phyloP scores from a whole-genome alignment of 441 rosid species.

The Arabidopsis lyrata region DNA sequence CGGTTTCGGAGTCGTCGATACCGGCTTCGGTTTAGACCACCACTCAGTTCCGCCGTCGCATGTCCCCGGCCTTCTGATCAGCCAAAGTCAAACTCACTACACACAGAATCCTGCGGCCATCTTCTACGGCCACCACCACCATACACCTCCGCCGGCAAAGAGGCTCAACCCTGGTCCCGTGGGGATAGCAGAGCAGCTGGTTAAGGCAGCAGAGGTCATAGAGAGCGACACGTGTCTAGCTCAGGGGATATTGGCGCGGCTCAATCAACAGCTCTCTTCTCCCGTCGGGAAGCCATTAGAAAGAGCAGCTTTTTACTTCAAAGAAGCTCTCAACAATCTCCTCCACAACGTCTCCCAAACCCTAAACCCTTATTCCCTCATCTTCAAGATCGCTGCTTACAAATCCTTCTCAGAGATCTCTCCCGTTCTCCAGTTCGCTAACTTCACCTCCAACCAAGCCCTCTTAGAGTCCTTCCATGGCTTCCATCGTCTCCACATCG shows the following conservation, averaged over 20 bases:
- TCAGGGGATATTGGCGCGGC: conserved; percentile 99
- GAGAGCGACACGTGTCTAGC: conserved; percentile 73
- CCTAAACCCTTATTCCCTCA: conserved; percentile 52
- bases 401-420: conserved; percentile 76
- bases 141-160: conserved; percentile 53
- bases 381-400: conserved; percentile 75
- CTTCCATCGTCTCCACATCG: conserved; percentile 55
- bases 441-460: conserved; percentile 75
- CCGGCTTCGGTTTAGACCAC: conserved; percentile 53
- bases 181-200: conserved; percentile 59
- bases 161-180: conserved; percentile 52
- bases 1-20: conserved; percentile 61
- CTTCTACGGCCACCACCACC: conserved; percentile 54
- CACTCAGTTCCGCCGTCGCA: conserved; percentile 46
- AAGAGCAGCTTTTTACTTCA: conserved; percentile 88
- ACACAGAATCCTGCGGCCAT: conserved; percentile 51
- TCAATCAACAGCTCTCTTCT: conserved; percentile 69
- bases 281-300: conserved; percentile 78
- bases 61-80: conserved; percentile 49
- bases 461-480: conserved; percentile 70
- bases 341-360: conserved; percentile 46
- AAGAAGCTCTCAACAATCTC: conserved; percentile 77
- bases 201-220: conserved; percentile 71
- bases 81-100: conserved; percentile 60
- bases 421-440: conserved; percentile 72